Conservation (phyloP, 192 early-diverging fungal species). For the Podila horticola region DNA sequence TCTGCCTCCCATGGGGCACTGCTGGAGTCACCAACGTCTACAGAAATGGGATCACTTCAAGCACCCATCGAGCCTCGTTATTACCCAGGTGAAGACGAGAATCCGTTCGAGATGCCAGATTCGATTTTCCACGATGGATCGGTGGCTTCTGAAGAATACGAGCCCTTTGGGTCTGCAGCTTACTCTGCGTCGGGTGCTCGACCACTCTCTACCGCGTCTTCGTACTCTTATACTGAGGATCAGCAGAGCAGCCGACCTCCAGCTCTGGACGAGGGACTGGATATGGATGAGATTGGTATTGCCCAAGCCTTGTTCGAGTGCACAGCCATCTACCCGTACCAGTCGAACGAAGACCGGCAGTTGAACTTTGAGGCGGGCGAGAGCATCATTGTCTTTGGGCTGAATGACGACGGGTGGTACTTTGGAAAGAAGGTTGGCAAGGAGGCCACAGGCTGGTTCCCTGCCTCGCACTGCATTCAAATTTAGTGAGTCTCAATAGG, state of each 20-base stretch:
- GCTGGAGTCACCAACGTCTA: neutral
- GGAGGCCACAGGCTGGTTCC: constrained; percentile 42
- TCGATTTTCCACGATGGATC: constrained; percentile 47
- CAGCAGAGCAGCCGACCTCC: constrained; percentile 25
- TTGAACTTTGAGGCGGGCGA: constrained; percentile 50
- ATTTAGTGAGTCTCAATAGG: neutral
- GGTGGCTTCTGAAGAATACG: constrained; percentile 22
- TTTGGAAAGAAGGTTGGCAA: constrained; percentile 53
- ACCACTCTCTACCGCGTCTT: constrained; percentile 11
- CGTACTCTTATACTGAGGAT: constrained; percentile 19
- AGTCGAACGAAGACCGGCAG: constrained; percentile 33
- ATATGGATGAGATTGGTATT: constrained; percentile 44
- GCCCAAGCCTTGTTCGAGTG: constrained; percentile 51
- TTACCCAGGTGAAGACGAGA: constrained; percentile 49
- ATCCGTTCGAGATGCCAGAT: constrained; percentile 52
- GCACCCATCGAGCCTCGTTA: constrained; percentile 17
- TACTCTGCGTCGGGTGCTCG: neutral
- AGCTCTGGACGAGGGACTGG: constrained; percentile 36
- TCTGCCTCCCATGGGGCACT: constrained; percentile 6
- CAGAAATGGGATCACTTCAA: neutral
- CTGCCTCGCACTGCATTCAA: constrained; percentile 41
- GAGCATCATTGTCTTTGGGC: constrained; percentile 47
- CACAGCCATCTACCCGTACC: constrained; percentile 43
- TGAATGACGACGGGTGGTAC: constrained; percentile 51
- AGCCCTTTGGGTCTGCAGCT: constrained; percentile 14